These are phyloP conservation scores for Thymus quinquecostatus DNA, from an alignment of 257 asterid species.

Conservation along the genomic window DNA sequence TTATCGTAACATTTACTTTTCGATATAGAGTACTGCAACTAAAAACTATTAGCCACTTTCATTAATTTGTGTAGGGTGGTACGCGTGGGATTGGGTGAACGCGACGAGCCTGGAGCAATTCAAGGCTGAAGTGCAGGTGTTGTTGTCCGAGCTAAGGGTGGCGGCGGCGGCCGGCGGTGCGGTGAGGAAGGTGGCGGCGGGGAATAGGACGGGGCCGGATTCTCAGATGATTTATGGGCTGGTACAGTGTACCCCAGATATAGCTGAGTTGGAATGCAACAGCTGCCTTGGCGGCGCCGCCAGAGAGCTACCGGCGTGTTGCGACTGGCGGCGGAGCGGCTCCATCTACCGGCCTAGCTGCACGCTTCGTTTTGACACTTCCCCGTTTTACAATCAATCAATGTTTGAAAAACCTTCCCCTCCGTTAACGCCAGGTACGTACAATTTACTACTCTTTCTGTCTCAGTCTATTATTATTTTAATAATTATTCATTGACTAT, in stretches of 20 bases:
- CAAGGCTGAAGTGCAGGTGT: background rate
- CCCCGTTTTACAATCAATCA: background rate
- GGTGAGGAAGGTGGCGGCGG: background rate
- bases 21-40: no score
- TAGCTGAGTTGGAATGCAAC: background rate
- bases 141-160: background rate
- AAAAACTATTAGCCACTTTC: no score
- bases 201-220: background rate
- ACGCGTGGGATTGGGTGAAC: background rate
- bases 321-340: background rate
- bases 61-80: background rate
- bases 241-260: constrained; percentile 11
- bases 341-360: constrained; percentile 10
- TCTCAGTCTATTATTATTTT: no score
- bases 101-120: background rate
- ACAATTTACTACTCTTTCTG: no score
- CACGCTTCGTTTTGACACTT: background rate
- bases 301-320: background rate
- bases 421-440: background rate
- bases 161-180: background rate
- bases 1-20: no score
- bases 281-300: background rate
- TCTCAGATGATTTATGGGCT: background rate
- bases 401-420: background rate
- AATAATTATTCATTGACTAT: no score